Evolutionary conservation across 139 green algal genomes (phyloP).

Genomic region (Chlorella sp.): DNA sequence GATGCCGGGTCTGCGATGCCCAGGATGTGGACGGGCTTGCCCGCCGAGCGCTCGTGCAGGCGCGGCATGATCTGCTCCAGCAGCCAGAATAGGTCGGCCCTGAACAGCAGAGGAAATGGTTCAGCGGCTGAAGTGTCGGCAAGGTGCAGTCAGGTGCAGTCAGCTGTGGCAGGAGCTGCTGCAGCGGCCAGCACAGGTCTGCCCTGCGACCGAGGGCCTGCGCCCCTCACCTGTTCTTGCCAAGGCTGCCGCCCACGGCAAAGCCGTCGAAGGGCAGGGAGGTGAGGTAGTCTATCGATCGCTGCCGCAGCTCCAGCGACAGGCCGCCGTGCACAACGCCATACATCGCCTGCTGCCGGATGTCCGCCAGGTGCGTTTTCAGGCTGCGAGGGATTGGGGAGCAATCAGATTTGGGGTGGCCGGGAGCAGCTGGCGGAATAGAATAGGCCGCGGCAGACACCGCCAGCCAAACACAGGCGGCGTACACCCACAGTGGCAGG

Average conservation of each 20-base stretch:
- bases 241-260: constrained; percentile 61
- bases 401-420: background rate
- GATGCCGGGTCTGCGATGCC: constrained; percentile 58
- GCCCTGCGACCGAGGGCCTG: too few species aligned
- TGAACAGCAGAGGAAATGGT: constrained; percentile 23
- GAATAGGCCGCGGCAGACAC: too few species aligned
- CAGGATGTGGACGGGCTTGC: constrained; percentile 58
- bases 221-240: constrained; percentile 38
- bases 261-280: constrained; percentile 62
- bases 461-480: too few species aligned
- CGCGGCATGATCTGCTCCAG: constrained; percentile 51
- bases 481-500: too few species aligned
- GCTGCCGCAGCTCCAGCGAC: constrained; percentile 36
- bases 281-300: constrained; percentile 54
- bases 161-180: background rate
- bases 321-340: constrained; percentile 63
- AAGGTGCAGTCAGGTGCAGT: too few species aligned
- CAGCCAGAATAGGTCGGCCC: constrained; percentile 52
- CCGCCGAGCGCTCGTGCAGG: constrained; percentile 34
- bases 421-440: too few species aligned
- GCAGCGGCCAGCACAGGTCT: constrained; percentile 47
- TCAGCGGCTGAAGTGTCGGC: too few species aligned
- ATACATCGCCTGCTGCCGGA: constrained; percentile 65
- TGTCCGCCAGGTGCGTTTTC: constrained; percentile 49
- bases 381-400: constrained; percentile 20